Base-by-base conservation (phyloP, 768 basidiomycete species). In the Phaeotremella fagi region DNA sequence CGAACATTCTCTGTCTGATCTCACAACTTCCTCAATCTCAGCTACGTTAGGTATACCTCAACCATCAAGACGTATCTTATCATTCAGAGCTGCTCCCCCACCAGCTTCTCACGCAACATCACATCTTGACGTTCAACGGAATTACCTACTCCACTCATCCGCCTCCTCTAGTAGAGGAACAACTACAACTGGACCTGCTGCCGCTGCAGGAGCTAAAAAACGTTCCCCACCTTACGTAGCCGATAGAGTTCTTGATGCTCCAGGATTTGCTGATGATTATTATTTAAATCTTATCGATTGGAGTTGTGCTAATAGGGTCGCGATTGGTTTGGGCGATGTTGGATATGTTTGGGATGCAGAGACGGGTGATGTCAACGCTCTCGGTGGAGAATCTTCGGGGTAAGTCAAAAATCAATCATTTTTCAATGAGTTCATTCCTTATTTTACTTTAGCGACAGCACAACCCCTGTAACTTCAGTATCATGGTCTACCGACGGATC, bases 311-410 rank as follows among this genome's bases (percentile, higher is more conserved):
- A 97, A 98, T 73, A 77, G 84, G 24, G 83, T 99, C 11, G 91
- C 87, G 1, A 92, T 99, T 50, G 94, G 87, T 0, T 81, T 99
- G 11, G 87, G 84, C 41, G 83, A 86, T 37, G 80, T 81, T 44
- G 90, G 87, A 1, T 99, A 94, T 75, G 83, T 95, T 52, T 99
- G 94, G 94, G 85, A 82, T 59, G 94, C 92, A 1, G 88, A 91
- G 65, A 84, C 86, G 0, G 94, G 94, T 7, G 73, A 81, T 11
- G 94, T 97, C n/a, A 80, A 79, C 24, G 85, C 84, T 52, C 56
- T 74, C 20, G 58, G 60, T 23, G 57, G 57, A 0, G 52, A 41
- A 57, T 29, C 54, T 55, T n/a, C n/a, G n/a, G 16, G 62, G 58
- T 41, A 22, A 41, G 38, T 41, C 38, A 22, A 41, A 37, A 36